Evolutionary conservation across 2,329 filamentous ascomycete species (phyloP).

Genomic region (Aspergillus floridensis): DNA sequence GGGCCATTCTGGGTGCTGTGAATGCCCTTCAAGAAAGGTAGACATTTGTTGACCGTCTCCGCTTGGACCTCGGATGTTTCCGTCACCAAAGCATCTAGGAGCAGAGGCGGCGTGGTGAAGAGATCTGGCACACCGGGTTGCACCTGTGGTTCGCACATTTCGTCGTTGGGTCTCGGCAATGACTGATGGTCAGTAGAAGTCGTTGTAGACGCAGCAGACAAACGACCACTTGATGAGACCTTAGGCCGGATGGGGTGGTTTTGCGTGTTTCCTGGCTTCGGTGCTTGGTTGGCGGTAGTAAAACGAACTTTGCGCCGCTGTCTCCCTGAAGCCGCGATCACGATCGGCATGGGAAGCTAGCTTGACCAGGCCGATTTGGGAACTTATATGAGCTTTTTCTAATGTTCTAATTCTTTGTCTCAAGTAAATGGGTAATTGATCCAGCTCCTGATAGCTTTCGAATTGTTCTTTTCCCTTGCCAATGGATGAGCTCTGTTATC

Average conservation of each 20-base stretch:
- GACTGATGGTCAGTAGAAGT: slow-evolving; percentile 6
- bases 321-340: slow-evolving; percentile 32
- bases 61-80: slow-evolving; percentile 67
- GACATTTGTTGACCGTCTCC: slow-evolving; percentile 64
- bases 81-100: slow-evolving; percentile 66
- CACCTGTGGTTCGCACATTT: slow-evolving; percentile 25
- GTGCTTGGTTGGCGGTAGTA: slow-evolving; percentile 26
- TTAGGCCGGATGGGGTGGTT: slow-evolving; percentile 8
- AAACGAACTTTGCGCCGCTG: slow-evolving; percentile 42
- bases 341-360: slow-evolving; percentile 29
- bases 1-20: slow-evolving; percentile 49
- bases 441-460: not conserved
- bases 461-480: slow-evolving; percentile 12
- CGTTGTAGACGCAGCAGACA: not conserved
- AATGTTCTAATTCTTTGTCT: not conserved
- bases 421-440: not conserved
- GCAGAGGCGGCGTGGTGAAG: slow-evolving; percentile 52
- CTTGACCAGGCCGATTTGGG: not conserved
- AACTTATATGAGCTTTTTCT: not conserved
- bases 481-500: slow-evolving; percentile 1
- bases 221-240: slow-evolving; percentile 18
- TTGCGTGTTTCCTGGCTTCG: slow-evolving; percentile 18
- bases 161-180: slow-evolving; percentile 10
- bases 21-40: slow-evolving; percentile 61
- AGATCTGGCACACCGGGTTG: slow-evolving; percentile 37